A percentile compares a stretch with the other conserved stretches of the same genome.
These are phyloP conservation scores for Cicer chorassanicum DNA, from an alignment of 306 rosid species.

Conservation along the genomic window DNA sequence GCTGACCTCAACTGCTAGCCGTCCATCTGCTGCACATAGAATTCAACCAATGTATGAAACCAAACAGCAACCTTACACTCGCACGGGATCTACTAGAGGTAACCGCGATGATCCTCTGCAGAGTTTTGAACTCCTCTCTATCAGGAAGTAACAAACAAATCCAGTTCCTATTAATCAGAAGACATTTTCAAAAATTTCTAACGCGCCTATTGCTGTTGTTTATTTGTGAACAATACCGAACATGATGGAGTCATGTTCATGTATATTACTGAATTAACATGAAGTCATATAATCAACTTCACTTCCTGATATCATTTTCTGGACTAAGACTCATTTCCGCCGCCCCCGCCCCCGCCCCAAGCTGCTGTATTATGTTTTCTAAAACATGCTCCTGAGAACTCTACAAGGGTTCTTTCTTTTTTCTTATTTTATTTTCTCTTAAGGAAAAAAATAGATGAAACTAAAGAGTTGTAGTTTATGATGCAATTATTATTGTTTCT, in stretches of 20 bases:
- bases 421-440: not conserved
- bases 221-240: constrained; percentile 45
- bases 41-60: constrained; percentile 56
- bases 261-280: constrained; percentile 49
- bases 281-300: constrained; percentile 44
- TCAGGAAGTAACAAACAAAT: constrained; percentile 68
- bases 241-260: constrained; percentile 48
- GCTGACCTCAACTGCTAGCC: constrained; percentile 61
- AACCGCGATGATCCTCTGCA: constrained; percentile 87
- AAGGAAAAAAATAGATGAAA: constrained; percentile 8
- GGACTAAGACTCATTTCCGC: constrained; percentile 39
- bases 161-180: constrained; percentile 19
- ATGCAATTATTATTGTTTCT: constrained; percentile 38
- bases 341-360: constrained; percentile 28
- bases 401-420: constrained; percentile 15
- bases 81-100: constrained; percentile 60
- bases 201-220: constrained; percentile 36
- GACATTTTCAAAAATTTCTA: constrained; percentile 36
- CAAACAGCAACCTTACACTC: constrained; percentile 60
- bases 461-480: constrained; percentile 51
- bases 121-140: constrained; percentile 91
- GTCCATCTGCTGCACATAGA: constrained; percentile 67
- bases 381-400: constrained; percentile 48
- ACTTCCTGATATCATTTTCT: constrained; percentile 39
- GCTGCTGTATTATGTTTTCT: constrained; percentile 54